Percentiles rank a stretch among this genome's conserved stretches.
These are phyloP conservation scores for Platismatia glauca DNA, from an alignment of 495 filamentous ascomycete genomes.

Conservation along the genomic window DNA sequence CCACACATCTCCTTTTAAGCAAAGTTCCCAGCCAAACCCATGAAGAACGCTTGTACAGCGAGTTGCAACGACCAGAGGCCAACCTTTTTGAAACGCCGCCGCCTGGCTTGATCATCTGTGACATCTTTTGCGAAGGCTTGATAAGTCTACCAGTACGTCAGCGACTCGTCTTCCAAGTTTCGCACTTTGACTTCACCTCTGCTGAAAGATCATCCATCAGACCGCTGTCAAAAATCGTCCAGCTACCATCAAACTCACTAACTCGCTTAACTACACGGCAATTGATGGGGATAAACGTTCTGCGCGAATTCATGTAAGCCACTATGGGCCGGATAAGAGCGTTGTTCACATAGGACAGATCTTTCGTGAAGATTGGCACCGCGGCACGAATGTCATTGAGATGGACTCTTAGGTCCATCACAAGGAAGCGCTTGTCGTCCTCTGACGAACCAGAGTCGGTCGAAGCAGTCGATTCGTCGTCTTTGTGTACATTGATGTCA, in stretches of 20 bases:
- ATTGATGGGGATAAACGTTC: constrained; percentile 87
- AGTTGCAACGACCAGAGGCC: constrained; percentile 91
- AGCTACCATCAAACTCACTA: constrained; percentile 87
- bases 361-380: constrained; percentile 81
- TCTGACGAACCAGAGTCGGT: constrained; percentile 23
- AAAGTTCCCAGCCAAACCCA: constrained; percentile 86
- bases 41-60: constrained; percentile 85
- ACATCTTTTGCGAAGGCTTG: constrained; percentile 85
- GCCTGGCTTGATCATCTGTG: constrained; percentile 71
- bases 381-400: constrained; percentile 86
- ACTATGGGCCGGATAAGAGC: constrained; percentile 93
- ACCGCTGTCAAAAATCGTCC: constrained; percentile 90
- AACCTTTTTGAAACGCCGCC: constrained; percentile 86
- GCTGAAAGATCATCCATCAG: constrained; percentile 92
- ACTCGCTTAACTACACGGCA: constrained; percentile 86
- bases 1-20: constrained; percentile 33
- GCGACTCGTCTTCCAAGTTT: not conserved
- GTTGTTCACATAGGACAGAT: constrained; percentile 92
- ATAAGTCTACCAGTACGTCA: constrained; percentile 51
- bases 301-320: constrained; percentile 93
- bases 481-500: constrained; percentile 21
- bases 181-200: constrained; percentile 45
- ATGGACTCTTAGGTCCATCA: constrained; percentile 83
- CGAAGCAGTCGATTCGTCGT: constrained; percentile 24
- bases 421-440: constrained; percentile 59